phyloP scores from a whole-genome alignment of 441 rosid species.

The Populus tomentosa region DNA sequence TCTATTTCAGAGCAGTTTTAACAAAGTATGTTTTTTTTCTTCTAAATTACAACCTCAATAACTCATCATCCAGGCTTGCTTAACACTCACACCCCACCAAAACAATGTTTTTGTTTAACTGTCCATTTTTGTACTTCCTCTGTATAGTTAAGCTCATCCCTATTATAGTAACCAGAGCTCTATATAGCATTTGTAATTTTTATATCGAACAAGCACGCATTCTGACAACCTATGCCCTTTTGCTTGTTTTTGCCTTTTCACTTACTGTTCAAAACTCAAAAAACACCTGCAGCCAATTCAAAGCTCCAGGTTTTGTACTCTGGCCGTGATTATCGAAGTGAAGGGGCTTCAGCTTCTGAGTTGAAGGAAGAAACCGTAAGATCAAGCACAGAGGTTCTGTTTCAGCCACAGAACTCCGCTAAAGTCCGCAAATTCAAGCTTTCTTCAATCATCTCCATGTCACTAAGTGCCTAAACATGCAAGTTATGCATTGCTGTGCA shows the following conservation, averaged over 20 bases:
- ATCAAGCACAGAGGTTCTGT: slow-evolving; percentile 76
- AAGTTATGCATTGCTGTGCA: not conserved
- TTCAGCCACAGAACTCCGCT: slow-evolving; percentile 53
- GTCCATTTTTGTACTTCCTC: not conserved
- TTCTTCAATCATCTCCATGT: slow-evolving; percentile 61
- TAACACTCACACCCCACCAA: not conserved
- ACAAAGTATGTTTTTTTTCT: too few relatives aligned
- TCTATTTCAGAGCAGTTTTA: too few relatives aligned
- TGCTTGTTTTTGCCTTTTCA: not conserved
- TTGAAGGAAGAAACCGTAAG: slow-evolving; percentile 66
- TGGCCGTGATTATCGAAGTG: slow-evolving; percentile 79
- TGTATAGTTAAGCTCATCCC: not conserved
- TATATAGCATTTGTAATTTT: not conserved
- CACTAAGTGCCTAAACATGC: slow-evolving; percentile 62
- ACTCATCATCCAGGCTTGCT: too few relatives aligned
- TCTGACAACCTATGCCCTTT: not conserved
- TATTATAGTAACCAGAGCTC: not conserved
- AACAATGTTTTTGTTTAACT: not conserved
- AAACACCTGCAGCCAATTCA: slow-evolving; percentile 58
- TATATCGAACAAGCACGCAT: too few relatives aligned
- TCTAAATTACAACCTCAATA: too few relatives aligned
- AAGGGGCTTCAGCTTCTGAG: slow-evolving; percentile 67
- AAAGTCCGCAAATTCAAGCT: slow-evolving; percentile 76
- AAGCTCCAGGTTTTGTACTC: slow-evolving; percentile 72
- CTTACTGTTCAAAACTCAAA: not conserved